These are phyloP conservation scores for Spergularia marina DNA, from an alignment of 148 eudicot species.

Conservation along the genomic window DNA sequence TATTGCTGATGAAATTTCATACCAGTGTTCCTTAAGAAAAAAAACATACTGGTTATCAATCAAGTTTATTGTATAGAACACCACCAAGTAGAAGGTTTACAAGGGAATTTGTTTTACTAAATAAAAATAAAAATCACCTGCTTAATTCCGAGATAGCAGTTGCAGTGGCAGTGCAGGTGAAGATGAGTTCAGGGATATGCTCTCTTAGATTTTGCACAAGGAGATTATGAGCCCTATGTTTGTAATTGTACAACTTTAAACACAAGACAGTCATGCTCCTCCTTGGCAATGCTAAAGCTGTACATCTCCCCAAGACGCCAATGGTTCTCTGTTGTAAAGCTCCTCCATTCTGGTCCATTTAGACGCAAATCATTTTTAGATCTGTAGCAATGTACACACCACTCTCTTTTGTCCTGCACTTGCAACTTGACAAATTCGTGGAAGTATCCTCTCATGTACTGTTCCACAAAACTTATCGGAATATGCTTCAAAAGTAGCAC, in stretches of 20 bases:
- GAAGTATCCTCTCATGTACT: conserved; percentile 1
- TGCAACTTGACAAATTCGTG: not conserved
- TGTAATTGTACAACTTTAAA: conserved; percentile 4
- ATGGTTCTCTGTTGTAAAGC: conserved; percentile 9
- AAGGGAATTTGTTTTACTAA: too few relatives aligned
- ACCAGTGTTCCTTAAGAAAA: too few relatives aligned
- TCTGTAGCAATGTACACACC: not conserved
- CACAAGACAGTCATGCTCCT: not conserved
- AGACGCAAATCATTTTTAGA: not conserved
- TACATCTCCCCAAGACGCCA: not conserved
- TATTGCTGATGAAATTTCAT: too few relatives aligned
- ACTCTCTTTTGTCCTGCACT: conserved; percentile 21
- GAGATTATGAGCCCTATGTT: too few relatives aligned
- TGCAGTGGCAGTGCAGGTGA: too few relatives aligned
- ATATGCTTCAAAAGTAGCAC: conserved; percentile 6
- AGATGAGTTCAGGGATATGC: too few relatives aligned
- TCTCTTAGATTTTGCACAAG: too few relatives aligned
- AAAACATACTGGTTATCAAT: too few relatives aligned
- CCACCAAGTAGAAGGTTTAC: too few relatives aligned
- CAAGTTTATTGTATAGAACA: too few relatives aligned
- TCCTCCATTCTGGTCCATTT: conserved; percentile 9
- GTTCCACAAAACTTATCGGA: not conserved
- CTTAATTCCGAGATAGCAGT: too few relatives aligned
- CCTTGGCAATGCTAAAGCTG: conserved; percentile 1
- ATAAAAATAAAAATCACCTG: too few relatives aligned